Percentiles rank a stretch among this genome's conserved stretches.
Conservation (phyloP, 129 eudicot genomes). For the Helianthus annuus region DNA sequence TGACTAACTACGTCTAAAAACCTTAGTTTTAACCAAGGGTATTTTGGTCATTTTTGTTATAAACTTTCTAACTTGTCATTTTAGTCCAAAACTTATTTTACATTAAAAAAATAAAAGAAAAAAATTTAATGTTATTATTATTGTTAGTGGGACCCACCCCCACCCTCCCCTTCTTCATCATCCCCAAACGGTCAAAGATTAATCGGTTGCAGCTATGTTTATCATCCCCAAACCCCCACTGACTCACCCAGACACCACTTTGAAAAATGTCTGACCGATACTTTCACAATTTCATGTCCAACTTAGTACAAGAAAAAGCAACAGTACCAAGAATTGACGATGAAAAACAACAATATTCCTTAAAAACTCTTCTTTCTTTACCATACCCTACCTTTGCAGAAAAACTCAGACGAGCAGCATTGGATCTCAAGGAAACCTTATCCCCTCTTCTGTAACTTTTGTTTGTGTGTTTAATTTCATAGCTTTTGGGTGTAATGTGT, state of each 20-base stretch:
- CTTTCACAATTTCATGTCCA: slow-evolving; percentile 63
- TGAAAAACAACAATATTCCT: slow-evolving; percentile 35
- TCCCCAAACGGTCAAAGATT: too few relatives aligned
- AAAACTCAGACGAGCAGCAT: slow-evolving; percentile 52
- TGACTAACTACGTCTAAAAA: too few relatives aligned
- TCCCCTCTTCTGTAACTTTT: background rate
- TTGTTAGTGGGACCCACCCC: too few relatives aligned
- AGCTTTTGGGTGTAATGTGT: slow-evolving; percentile 13
- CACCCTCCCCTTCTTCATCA: too few relatives aligned
- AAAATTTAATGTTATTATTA: too few relatives aligned
- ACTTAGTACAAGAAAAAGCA: slow-evolving; percentile 51
- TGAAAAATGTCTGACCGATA: slow-evolving; percentile 58
- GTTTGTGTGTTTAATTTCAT: background rate
- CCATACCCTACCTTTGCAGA: slow-evolving; percentile 53
- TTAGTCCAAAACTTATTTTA: too few relatives aligned
- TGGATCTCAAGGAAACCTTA: slow-evolving; percentile 82
- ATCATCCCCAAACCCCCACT: too few relatives aligned
- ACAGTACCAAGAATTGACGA: slow-evolving; percentile 15
- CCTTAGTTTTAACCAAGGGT: too few relatives aligned
- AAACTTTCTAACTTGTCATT: too few relatives aligned
- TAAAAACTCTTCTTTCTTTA: slow-evolving; percentile 54
- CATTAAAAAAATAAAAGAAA: too few relatives aligned
- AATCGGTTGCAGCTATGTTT: too few relatives aligned
- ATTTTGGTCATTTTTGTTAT: too few relatives aligned
- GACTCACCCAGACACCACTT: background rate